Percentiles rank a stretch among this genome's conserved stretches.
phyloP scores from a whole-genome alignment of 345 rosid species.

The Eucalyptus pauciflora region DNA sequence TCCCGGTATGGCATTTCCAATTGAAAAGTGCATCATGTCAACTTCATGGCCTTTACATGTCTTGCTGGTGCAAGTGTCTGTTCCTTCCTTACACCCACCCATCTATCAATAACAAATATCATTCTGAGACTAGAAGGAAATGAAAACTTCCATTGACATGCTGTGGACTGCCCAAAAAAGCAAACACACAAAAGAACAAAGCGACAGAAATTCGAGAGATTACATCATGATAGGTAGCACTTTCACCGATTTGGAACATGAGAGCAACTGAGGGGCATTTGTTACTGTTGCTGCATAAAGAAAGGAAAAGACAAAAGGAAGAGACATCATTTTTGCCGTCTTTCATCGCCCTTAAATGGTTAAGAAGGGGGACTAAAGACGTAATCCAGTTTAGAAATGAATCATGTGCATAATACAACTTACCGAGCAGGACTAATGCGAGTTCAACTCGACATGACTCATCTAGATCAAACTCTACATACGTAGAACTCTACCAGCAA shows the following conservation, averaged over 20 bases:
- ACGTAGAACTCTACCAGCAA: neutral
- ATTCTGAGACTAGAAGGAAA: neutral
- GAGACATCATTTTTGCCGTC: neutral
- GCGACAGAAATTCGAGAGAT: conserved; percentile 2
- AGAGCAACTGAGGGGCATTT: conserved; percentile 89
- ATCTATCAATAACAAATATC: conserved; percentile 26
- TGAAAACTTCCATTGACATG: neutral
- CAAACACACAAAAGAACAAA: neutral
- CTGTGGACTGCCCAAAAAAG: neutral
- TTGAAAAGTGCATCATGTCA: conserved; percentile 95
- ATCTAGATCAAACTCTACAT: neutral
- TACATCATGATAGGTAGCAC: conserved; percentile 82
- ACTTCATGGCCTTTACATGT: conserved; percentile 95
- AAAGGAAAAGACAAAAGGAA: neutral
- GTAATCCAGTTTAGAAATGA: neutral
- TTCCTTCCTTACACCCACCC: conserved; percentile 86
- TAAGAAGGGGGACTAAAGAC: neutral
- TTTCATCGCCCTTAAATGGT: neutral
- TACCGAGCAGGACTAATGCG: neutral
- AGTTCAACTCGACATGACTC: neutral
- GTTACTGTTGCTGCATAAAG: conserved; percentile 45
- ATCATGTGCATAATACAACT: neutral
- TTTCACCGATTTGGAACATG: conserved; percentile 86
- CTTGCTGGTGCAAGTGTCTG: conserved; percentile 65
- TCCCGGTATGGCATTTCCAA: conserved; percentile 95